phyloP scores from a whole-genome alignment of 345 rosid genomes.

The thale cress (Arabidopsis thaliana) region TAIR10.1 NC_003076.8:22396501-22397000 shows the following conservation, averaged over 20 bases:
- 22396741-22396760: constrained; percentile 58
- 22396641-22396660: constrained; percentile 8
- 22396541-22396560: constrained; percentile 20
- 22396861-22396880: constrained; percentile 41
- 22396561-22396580: constrained; percentile 25
- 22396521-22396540: neutral
- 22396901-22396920: constrained; percentile 41
- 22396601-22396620: constrained; percentile 17
- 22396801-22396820: constrained; percentile 15
- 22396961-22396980: constrained; percentile 63
- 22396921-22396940: constrained; percentile 50
- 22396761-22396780: constrained; percentile 57
- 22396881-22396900: constrained; percentile 48
- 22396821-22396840: neutral
- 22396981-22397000: constrained; percentile 63
- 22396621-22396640: constrained; percentile 15
- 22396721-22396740: constrained; percentile 59
- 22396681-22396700: constrained; percentile 15
- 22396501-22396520: constrained; percentile 7
- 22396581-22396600: constrained; percentile 27
- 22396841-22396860: constrained; percentile 34
- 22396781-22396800: neutral
- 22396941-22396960: constrained; percentile 48
- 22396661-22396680: constrained; percentile 12
- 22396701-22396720: constrained; percentile 44